Evolutionary conservation across 208 protist genomes (phyloP), one percentile per base, ranked within the genome.

Genomic region (Vickermania ingenoplastis): DNA sequence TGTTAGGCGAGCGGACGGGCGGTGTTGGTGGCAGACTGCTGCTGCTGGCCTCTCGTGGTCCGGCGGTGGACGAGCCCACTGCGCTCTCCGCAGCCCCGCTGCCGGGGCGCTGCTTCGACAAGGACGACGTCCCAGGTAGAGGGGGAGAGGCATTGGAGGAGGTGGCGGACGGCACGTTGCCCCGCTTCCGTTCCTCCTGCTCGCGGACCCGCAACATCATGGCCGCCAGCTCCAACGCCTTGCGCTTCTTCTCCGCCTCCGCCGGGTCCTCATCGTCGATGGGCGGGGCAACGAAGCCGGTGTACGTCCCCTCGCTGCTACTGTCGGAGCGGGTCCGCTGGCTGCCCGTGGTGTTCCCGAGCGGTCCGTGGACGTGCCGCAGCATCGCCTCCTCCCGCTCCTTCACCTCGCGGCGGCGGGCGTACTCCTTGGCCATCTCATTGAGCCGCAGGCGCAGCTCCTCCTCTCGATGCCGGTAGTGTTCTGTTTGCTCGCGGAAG

Each of bases 401-500:
- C 31, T 59, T 26, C n/a, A 31, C 49, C 55, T 63, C 66, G 3
- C 65, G 65, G 2, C 61, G 41, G 7, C 7, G 31, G 2, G 58
- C 66, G 56, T 88, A 91, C 28, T 48, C 62, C 48, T 73, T 75
- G 2, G 75, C 72, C 63, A 90, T 71, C 36, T 75, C 70, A 3
- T 68, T 66, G 3, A 91, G 71, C n/a, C 75, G 73, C 7, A 67
- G 64, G 14, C 73, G 65, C 53, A 94, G 75, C 45, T 91, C 79
- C 31, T 89, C 80, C 61, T 89, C 76, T 1, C 81, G 67, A 1
- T 65, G 70, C 56, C 79, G 75, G 61, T 89, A 91, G 41, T 78
- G 57, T 25, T 94, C 83, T 17, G 81, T 82, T 56, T 97, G 88
- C 50, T 89, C 74, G 17, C 95, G 68, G 59, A 89, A 94, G 53